Evolutionary conservation across 192 early-diverging fungal species (phyloP), one percentile per base, ranked within the genome.

Genomic region (Coemansia sp.): DNA sequence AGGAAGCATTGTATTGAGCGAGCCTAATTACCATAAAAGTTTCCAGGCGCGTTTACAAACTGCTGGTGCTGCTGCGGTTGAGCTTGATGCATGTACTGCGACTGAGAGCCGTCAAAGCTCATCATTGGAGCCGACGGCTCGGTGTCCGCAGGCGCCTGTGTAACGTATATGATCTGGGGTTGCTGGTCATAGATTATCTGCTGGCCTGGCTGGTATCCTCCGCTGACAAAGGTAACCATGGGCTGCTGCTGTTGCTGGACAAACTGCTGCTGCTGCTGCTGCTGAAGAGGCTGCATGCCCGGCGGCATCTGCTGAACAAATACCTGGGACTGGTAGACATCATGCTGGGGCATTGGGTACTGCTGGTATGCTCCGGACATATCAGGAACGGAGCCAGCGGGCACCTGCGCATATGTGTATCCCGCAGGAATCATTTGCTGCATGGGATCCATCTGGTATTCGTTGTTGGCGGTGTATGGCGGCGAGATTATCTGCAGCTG

Each of bases 1-100:
- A 35, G 34, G 5, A 47, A 14, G 18, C 8, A 9, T 47, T 19
- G 46, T 18, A 55, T 11, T 51, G 56, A 64, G 22, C 65, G 65
- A 18, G 58, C 55, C 22, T 61, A 66, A 36, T 68, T 64, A 16
- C 63, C 62, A 45, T 72, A 72, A 10, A 50, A 20, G 53, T 64
- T 72, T 22, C 65, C 69, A 13, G 75, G 75, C n/a, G 75, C 66
- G 32, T 77, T 68, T 64, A 71, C 68, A 56, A 67, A 68, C 58
- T 71, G 74, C 13, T 34, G 59, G 24, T 50, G 67, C 16, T 60
- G n/a, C 16, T 27, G 53, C 18, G 53, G 53, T 55, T 62, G 61
- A 8, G 52, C 24, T 10, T 42, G 39, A 42, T 35, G 16, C 16
- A 64, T 18, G 29, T 64, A 64, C 57, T 72, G 71, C 18, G 13